Base-by-base conservation (phyloP, 2,329 filamentous ascomycete species). In the Aspergillus sp. region DNA sequence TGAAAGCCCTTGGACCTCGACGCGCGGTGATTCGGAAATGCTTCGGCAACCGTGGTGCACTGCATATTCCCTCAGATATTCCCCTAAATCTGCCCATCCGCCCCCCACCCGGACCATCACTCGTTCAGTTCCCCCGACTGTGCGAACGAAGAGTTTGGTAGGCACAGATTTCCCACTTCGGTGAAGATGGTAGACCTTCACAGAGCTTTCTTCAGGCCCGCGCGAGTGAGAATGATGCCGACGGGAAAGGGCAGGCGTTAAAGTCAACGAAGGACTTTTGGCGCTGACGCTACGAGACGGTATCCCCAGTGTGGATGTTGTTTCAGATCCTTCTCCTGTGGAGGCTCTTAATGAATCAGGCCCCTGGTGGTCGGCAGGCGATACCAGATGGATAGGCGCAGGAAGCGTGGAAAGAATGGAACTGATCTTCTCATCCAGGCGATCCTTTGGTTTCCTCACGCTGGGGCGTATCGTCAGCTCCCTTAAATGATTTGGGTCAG, bases 21-120 rank as follows among this genome's bases (percentile, higher is more conserved):
- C 65, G 22, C 63, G 64, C 14, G 55, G 55, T 8, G 66, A 66
- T 24, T 75, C 72, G 16, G 67, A 69, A 13, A 72, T 67, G 17
- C 72, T 68, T 27, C 74, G 78, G n/a, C 84, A 79, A 26, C 84
- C 83, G 55, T 98, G 91, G 53, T 98, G 91, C 37, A 79, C 78
- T 5, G 86, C 88, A 50, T 95, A 98, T 57, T 94, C 86, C 47
- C 86, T 82, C 26, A 98, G 70, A 52, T 95, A 98, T 58, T 96
- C 91, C 24, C 83, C 89, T 13, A 98, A 68, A 58, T 98, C 91
- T 10, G 88, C 86, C 91, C 91, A 98, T n/a, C 91, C 91, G 37
- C 91, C 91, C 8, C 91, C 91, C 8, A 98, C 89, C 22, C 91
- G 82, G 5, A 98, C 91, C 91, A 98, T 96, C 40, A 96, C 86